These are phyloP conservation scores for Claviceps spartinae DNA, from an alignment of 2,329 filamentous ascomycete species.

Conservation along the genomic window DNA sequence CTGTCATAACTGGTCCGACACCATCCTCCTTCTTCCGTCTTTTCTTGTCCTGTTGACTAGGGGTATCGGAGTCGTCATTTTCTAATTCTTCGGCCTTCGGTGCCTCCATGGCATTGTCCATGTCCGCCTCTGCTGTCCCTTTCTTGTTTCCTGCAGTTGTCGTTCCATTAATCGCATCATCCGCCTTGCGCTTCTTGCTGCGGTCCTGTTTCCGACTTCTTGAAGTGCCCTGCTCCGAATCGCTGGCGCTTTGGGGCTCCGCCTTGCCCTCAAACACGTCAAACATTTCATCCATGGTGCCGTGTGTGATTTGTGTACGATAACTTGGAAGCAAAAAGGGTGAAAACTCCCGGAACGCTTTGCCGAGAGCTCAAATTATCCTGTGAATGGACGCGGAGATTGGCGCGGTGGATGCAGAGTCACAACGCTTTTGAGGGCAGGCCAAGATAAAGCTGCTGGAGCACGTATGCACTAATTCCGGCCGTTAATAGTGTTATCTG, in stretches of 20 bases:
- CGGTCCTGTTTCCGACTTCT: conserved; percentile 42
- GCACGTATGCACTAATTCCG: conserved; percentile 8
- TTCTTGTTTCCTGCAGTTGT: conserved; percentile 6
- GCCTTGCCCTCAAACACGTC: conserved; percentile 62
- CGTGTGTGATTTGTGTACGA: neutral
- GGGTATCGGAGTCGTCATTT: conserved; percentile 27
- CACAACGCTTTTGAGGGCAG: neutral
- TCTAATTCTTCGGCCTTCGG: conserved; percentile 23
- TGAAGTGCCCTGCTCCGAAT: conserved; percentile 30
- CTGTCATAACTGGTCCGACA: conserved; percentile 66
- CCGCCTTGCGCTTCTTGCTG: conserved; percentile 77
- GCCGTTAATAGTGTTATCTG: conserved; percentile 9
- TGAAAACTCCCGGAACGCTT: neutral
- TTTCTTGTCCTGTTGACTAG: conserved; percentile 46
- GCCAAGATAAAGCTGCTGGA: neutral
- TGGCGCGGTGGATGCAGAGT: neutral
- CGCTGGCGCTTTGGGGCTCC: conserved; percentile 25
- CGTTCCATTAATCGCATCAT: conserved; percentile 56
- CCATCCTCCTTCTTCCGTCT: conserved; percentile 50
- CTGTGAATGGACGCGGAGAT: neutral
- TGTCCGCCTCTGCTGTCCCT: conserved; percentile 18
- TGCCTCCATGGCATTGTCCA: conserved; percentile 28
- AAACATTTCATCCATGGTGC: conserved; percentile 63
- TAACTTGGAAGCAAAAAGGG: neutral
- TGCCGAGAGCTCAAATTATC: neutral